These are phyloP conservation scores for Rosellinia necatrix DNA, from an alignment of 2,329 filamentous ascomycete species.

Conservation along the genomic window DNA sequence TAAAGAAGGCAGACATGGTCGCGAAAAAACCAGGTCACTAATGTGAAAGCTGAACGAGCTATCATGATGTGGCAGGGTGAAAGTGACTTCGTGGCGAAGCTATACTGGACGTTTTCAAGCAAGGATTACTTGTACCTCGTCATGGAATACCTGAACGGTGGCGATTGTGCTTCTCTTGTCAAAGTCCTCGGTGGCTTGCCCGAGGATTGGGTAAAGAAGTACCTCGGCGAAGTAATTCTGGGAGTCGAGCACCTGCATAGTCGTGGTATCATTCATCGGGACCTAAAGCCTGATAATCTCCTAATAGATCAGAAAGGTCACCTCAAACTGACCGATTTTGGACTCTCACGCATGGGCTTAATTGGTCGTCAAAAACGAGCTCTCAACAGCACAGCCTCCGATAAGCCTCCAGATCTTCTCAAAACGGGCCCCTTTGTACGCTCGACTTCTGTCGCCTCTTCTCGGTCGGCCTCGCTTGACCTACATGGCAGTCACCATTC, in stretches of 20 bases:
- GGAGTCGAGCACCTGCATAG: constrained; percentile 95
- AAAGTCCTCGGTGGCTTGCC: constrained; percentile 90
- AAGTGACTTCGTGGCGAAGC: constrained; percentile 97
- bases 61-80: constrained; percentile 99
- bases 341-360: constrained; percentile 93
- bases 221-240: constrained; percentile 93
- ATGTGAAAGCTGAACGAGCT: constrained; percentile 96
- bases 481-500: constrained; percentile 75
- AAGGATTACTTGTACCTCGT: constrained; percentile 98
- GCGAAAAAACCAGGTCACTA: constrained; percentile 99
- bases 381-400: constrained; percentile 73
- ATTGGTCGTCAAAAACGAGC: constrained; percentile 96
- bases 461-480: constrained; percentile 91
- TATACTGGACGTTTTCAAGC: constrained; percentile 99
- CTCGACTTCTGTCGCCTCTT: constrained; percentile 83
- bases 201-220: constrained; percentile 98
- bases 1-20: constrained; percentile 99
- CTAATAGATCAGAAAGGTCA: constrained; percentile 97
- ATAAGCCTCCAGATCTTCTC: constrained; percentile 88
- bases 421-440: constrained; percentile 91
- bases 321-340: constrained; percentile 96
- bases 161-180: constrained; percentile 94
- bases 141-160: constrained; percentile 98
- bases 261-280: constrained; percentile 93
- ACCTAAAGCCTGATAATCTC: constrained; percentile 95